phyloP scores from a whole-genome alignment of 805 yeast genomes.

The Cyberlindnera americana region DNA sequence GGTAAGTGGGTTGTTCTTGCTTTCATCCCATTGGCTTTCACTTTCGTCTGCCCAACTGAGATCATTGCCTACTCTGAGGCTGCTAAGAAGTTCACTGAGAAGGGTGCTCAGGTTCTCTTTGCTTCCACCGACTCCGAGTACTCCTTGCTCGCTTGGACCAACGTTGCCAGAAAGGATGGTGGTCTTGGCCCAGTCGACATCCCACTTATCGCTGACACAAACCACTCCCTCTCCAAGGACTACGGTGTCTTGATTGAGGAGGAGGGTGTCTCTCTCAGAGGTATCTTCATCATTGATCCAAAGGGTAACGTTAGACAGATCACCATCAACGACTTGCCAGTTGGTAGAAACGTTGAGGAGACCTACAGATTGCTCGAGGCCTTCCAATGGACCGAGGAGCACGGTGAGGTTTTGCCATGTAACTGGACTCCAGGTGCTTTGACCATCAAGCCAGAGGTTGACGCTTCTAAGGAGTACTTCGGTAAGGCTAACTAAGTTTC shows the following conservation, averaged over 20 bases:
- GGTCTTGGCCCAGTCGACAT: conserved; percentile 95
- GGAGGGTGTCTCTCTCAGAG: conserved; percentile 96
- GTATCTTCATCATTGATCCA: conserved; percentile 97
- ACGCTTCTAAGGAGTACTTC: conserved; percentile 78
- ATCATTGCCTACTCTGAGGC: conserved; percentile 98
- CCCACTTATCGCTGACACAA: conserved; percentile 94
- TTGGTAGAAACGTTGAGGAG: conserved; percentile 98
- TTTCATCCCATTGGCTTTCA: conserved; percentile 98
- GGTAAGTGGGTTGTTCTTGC: conserved; percentile 98
- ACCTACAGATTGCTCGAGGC: conserved; percentile 96
- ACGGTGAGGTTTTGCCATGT: conserved; percentile 99
- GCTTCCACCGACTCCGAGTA: conserved; percentile 99
- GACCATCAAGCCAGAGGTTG: conserved; percentile 83
- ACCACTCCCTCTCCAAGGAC: conserved; percentile 91
- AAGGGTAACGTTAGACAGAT: conserved; percentile 91
- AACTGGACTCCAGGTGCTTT: conserved; percentile 97
- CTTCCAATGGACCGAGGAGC: conserved; percentile 98
- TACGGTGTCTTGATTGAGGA: conserved; percentile 98
- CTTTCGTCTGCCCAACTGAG: conserved; percentile 99
- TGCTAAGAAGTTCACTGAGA: conserved; percentile 79
- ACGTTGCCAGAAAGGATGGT: conserved; percentile 93
- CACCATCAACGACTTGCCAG: conserved; percentile 98
- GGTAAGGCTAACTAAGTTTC: conserved; percentile 43
- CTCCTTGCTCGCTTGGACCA: conserved; percentile 97
- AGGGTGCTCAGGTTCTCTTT: conserved; percentile 84